phyloP scores from a whole-genome alignment of 2,329 filamentous ascomycete species.

The Exophiala sp. region DNA sequence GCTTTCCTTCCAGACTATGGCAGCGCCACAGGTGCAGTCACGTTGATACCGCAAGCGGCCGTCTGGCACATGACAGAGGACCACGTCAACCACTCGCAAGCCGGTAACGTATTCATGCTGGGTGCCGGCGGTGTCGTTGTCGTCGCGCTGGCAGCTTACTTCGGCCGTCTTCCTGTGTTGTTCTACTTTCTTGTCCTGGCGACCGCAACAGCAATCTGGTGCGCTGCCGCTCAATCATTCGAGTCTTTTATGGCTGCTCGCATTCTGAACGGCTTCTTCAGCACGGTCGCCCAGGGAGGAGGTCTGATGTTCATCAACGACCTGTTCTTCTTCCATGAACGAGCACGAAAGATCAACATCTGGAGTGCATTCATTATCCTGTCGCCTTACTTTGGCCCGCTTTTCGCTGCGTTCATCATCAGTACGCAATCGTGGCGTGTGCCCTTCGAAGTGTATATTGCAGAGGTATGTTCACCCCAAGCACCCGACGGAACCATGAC shows the following conservation, averaged over 20 bases:
- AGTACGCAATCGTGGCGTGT: slow-evolving; percentile 36
- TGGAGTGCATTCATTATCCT: slow-evolving; percentile 38
- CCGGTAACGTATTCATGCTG: slow-evolving; percentile 44
- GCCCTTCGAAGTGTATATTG: slow-evolving; percentile 37
- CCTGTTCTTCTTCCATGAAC: slow-evolving; percentile 42
- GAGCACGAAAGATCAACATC: slow-evolving; percentile 40
- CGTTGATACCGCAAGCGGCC: slow-evolving; percentile 38
- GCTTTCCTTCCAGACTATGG: slow-evolving; percentile 44
- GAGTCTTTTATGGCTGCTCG: slow-evolving; percentile 41
- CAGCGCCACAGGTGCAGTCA: slow-evolving; percentile 41
- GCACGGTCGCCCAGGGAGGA: slow-evolving; percentile 40
- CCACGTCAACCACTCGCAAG: slow-evolving; percentile 39
- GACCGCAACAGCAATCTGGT: slow-evolving; percentile 39
- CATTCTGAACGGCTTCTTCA: slow-evolving; percentile 46
- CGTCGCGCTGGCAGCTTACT: slow-evolving; percentile 41
- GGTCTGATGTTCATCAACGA: slow-evolving; percentile 45
- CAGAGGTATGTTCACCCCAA: slow-evolving; percentile 26
- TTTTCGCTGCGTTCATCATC: slow-evolving; percentile 37
- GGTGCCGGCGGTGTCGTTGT: slow-evolving; percentile 41
- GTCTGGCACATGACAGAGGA: slow-evolving; percentile 39
- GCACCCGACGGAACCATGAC: too few relatives aligned
- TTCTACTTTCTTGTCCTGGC: slow-evolving; percentile 39
- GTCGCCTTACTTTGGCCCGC: slow-evolving; percentile 29
- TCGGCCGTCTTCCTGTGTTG: slow-evolving; percentile 44
- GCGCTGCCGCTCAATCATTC: slow-evolving; percentile 36